Evolutionary conservation across 2,329 filamentous ascomycete genomes (phyloP), one percentile per base, ranked within the genome.

Genomic region (Aspergillus costaricaensis): DNA sequence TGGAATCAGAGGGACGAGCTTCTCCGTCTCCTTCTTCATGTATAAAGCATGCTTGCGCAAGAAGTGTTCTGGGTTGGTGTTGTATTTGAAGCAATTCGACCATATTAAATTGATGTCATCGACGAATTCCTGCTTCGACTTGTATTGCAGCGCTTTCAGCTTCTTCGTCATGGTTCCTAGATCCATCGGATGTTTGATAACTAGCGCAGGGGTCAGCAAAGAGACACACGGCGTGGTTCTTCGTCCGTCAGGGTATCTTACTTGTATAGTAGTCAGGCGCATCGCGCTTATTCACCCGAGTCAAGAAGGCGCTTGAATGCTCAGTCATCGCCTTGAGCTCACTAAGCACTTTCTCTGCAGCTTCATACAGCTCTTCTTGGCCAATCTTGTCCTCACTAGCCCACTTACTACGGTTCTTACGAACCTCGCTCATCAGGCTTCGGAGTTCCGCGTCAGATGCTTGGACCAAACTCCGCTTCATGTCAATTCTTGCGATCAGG

Each of bases 321-420:
- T 99, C 95, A 2, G 92, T 96, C 80, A 96, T 93, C 38, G 95
- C 95, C 77, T 98, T 98, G 58, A 99, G 86, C 76, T 98, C 94
- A 72, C 93, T 96, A 71, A 99, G 83, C 55, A 99, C 95, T 80
- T 98, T 98, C 76, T 99, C 95, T 14, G 95, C 84, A 10, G 95
- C 92, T 79, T 99, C 95, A 74, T 99, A 99, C 5, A 99, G 83
- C 77, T 99, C 95, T 77, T 99, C 95, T 77, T 99, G 95, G 61
- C 95, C 94, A 63, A 99, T 90, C 68, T 96, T 95, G 69, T 99
- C 95, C 76, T 98, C 95, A 74, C 91, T 98, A 3, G 95, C 94
- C 95, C 95, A 99, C 79, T 99, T 99, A 77, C 94, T 98, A 70
- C 95, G 85, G 69, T 98, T 98, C 77, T 98, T 99, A 65, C 95